A percentile compares a stretch with the other conserved stretches of the same genome.
phyloP scores from a whole-genome alignment of 495 filamentous ascomycete species.

The Aspergillus ostianus region DNA sequence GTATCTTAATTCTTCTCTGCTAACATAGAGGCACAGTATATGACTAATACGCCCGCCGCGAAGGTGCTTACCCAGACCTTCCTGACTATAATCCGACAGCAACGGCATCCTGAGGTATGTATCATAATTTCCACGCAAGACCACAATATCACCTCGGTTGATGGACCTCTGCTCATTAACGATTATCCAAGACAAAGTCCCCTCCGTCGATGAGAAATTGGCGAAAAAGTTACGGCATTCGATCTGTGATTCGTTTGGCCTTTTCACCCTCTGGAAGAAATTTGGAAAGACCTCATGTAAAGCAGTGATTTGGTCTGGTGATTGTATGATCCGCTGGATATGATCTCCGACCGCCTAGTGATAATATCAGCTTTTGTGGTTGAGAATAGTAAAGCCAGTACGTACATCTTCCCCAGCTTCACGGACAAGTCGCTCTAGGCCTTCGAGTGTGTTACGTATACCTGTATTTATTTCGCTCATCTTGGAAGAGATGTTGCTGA shows the following conservation, averaged over 20 bases:
- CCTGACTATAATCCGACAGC: too few species aligned
- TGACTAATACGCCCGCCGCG: too few species aligned
- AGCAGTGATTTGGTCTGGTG: background rate
- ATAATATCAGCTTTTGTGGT: background rate
- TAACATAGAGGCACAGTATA: too few species aligned
- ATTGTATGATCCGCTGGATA: slow-evolving; percentile 1
- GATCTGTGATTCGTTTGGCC: background rate
- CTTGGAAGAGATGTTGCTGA: background rate
- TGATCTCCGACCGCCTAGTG: background rate
- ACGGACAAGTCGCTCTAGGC: slow-evolving; percentile 4
- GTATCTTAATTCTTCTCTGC: too few species aligned
- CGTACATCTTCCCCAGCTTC: slow-evolving; percentile 1
- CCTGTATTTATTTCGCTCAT: background rate
- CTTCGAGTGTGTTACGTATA: slow-evolving; percentile 1
- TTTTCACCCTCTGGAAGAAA: background rate
- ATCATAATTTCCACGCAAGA: too few species aligned
- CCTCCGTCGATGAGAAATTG: background rate
- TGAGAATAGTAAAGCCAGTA: background rate
- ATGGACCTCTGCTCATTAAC: too few species aligned
- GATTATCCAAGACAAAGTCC: background rate
- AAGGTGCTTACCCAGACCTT: too few species aligned
- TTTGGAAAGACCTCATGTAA: background rate
- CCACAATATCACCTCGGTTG: too few species aligned
- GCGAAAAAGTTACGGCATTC: background rate
- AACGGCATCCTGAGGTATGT: too few species aligned